Base-by-base conservation (phyloP, 495 filamentous ascomycete genomes). In the Penicillium maclennaniae region DNA sequence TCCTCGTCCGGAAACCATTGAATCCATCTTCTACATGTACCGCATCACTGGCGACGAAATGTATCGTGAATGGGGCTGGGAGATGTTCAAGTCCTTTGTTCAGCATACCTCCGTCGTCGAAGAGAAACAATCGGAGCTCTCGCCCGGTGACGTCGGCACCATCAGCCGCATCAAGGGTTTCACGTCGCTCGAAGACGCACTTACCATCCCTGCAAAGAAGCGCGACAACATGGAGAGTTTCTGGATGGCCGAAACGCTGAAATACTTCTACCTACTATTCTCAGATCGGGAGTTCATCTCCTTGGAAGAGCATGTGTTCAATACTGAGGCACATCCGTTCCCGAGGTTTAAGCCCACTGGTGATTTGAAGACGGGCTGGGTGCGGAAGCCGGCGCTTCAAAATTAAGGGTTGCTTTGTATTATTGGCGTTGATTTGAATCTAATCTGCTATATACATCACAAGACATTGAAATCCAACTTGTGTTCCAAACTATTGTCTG, bases 21-120 rank as follows among this genome's bases (percentile, higher is more conserved):
- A 97, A 69, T 92, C 87, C 48, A 75, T 99, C 44, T 91, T 97
- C 68, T 93, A 97, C 71, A 95, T 99, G 91, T 99, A 92, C 87
- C 85, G 93, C 47, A 92, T 99, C 65, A 99, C 93, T 16, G 91
- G 89, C 26, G 92, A 99, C 52, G 76, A 80, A 23, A 89, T 82
- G 56, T 99, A 99, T 68, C 83, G 93, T 14, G 81, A 96, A 55
- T 97, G 93, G 93, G 93, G 95, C 7, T 99, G 93, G 93, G 85
- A 95, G 55, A 97, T 97, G 82, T 99, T 99, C 74, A 84, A 92
- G 71, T 82, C 85, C 1, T 97, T 99, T 67, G 74, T 92, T 63
- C 84, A 87, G 55, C 82, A 96, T 67, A 95, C 87, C 0, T 80
- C 84, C 1, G 84, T 95, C 4, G 72, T 80, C 17, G 87, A 89